Conservation (phyloP, 1,284 basidiomycete genomes). For the Naganishia cerealis region DNA sequence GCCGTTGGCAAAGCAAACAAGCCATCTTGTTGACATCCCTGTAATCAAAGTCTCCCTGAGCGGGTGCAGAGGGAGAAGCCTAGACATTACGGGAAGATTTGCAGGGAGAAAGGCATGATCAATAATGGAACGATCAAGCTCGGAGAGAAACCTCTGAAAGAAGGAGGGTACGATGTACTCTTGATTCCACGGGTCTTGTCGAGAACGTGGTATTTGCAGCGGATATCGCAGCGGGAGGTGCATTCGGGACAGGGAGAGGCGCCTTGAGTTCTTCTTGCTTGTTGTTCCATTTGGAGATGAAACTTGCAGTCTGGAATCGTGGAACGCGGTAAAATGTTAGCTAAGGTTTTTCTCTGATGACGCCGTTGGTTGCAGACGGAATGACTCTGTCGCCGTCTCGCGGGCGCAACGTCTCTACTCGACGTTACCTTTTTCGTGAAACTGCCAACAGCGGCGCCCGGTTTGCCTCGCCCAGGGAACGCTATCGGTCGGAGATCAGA, state of each 20-base stretch:
- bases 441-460: conserved; percentile 77
- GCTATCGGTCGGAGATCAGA: conserved; percentile 35
- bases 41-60: conserved; percentile 67
- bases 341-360: not conserved
- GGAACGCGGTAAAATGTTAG: not conserved
- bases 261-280: conserved; percentile 82
- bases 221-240: conserved; percentile 39
- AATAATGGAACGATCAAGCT: conserved; percentile 4
- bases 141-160: not conserved
- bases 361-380: not conserved
- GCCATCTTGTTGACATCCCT: conserved; percentile 69
- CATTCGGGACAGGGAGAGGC: conserved; percentile 58
- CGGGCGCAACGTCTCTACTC: not conserved
- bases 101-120: conserved; percentile 16
- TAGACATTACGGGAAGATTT: conserved; percentile 3
- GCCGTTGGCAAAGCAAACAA: conserved; percentile 83
- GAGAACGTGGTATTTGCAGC: conserved; percentile 41
- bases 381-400: not conserved
- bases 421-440: conserved; percentile 76
- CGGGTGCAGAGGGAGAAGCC: conserved; percentile 42
- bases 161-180: conserved; percentile 29
- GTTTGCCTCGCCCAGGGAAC: conserved; percentile 53
- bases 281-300: conserved; percentile 92
- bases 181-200: conserved; percentile 24
- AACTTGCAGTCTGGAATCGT: conserved; percentile 68